Evolutionary conservation across 805 yeast species (phyloP).

Genomic region (Candida verbasci): DNA sequence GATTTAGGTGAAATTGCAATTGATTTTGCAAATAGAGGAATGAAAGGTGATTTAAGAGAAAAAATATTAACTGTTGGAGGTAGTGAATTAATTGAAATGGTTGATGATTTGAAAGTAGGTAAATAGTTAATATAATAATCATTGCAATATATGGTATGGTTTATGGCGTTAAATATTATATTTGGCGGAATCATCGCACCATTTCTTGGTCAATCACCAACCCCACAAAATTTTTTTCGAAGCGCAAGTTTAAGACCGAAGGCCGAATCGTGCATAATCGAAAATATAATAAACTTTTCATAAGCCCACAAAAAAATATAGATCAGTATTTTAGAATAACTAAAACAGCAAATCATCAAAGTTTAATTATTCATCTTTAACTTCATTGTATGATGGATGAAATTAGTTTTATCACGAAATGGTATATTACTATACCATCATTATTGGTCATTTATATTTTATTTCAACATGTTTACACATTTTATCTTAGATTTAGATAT

Average conservation of each 20-base stretch:
- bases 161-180: too few relatives aligned
- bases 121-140: not conserved
- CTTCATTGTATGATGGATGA: too few relatives aligned
- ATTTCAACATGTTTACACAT: not conserved
- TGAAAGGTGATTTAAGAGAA: conserved; percentile 12
- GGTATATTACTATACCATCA: conserved; percentile 10
- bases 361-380: not conserved
- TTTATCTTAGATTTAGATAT: conserved; percentile 6
- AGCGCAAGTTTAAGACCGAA: too few relatives aligned
- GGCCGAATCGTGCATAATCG: not conserved
- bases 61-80: conserved; percentile 19
- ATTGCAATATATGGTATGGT: too few relatives aligned
- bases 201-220: too few relatives aligned
- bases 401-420: conserved; percentile 7
- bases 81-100: conserved; percentile 17
- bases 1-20: conserved; percentile 63
- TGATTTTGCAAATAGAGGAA: conserved; percentile 26
- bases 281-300: too few relatives aligned
- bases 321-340: too few relatives aligned
- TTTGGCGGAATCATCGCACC: too few relatives aligned
- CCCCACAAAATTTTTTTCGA: not conserved
- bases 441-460: conserved; percentile 5
- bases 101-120: conserved; percentile 8
- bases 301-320: too few relatives aligned
- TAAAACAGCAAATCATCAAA: not conserved